Evolutionary conservation across 2,329 filamentous ascomycete species (phyloP).

Genomic region (Dryadomyces sulphureus): DNA sequence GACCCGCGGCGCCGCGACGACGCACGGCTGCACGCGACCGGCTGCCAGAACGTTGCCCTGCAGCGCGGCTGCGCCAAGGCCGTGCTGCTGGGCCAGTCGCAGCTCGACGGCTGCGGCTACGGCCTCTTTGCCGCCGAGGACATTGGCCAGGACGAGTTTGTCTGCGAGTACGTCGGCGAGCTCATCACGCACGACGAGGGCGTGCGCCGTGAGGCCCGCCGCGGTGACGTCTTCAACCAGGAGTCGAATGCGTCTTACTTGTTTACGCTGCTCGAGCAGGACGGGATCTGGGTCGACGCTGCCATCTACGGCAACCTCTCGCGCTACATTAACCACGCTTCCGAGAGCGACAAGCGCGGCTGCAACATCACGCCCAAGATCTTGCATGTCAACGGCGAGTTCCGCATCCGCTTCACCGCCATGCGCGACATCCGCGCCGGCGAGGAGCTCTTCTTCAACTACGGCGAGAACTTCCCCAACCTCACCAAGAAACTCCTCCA

Average conservation of each 20-base stretch:
- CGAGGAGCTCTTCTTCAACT: constrained; percentile 72
- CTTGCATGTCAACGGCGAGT: constrained; percentile 59
- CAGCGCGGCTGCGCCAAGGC: constrained; percentile 53
- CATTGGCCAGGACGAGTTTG: constrained; percentile 53
- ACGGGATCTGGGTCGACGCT: constrained; percentile 56
- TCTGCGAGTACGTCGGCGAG: constrained; percentile 72
- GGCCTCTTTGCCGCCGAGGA: constrained; percentile 60
- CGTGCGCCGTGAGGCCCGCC: constrained; percentile 48
- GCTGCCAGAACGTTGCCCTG: constrained; percentile 58
- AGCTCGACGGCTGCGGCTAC: constrained; percentile 54
- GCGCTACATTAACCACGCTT: constrained; percentile 71
- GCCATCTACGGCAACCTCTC: constrained; percentile 67
- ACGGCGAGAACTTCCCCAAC: constrained; percentile 55
- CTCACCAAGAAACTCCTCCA: constrained; percentile 37
- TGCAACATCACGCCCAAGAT: constrained; percentile 52
- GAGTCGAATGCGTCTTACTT: constrained; percentile 50
- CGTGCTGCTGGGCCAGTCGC: constrained; percentile 55
- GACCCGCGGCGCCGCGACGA: constrained; percentile 53
- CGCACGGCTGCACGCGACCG: constrained; percentile 36
- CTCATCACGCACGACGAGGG: constrained; percentile 56
- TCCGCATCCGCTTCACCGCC: constrained; percentile 62
- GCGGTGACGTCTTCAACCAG: constrained; percentile 46
- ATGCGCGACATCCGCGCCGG: constrained; percentile 51
- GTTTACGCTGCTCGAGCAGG: constrained; percentile 43
- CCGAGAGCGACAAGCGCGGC: constrained; percentile 31